Base-by-base conservation (phyloP, 371 early-diverging fungal species). In the Rhizopus sp. region DNA sequence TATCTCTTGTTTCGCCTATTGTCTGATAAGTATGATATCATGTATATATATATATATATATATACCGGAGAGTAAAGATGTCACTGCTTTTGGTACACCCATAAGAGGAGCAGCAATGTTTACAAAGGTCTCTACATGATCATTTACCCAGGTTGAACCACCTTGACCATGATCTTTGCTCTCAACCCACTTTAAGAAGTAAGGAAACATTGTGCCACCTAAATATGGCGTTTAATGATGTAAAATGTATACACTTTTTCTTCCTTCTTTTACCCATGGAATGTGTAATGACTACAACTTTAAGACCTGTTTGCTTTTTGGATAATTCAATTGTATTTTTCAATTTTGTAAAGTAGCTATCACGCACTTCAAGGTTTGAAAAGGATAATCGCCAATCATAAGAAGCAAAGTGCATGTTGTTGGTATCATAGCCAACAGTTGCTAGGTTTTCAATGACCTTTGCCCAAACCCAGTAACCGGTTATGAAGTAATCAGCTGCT, bases 391-490 rank as follows among this genome's bases (percentile, higher is more conserved):
- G 81, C 97, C 98, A 98, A 74, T 98, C 97, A 69, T 94, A 97
- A 0, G 93, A 80, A 0, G 95, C 94, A 46, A 96, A 72, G 39
- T 88, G 80, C 88, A 96, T 91, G 49, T 85, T 91, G 60, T 89
- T 91, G 70, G 75, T 86, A 72, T 96, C 96, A 68, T 95, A 94
- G 29, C 95, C 96, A 45, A 96, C 82, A 0, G 85, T 88, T 0
- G 93, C 93, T 47, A 95, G 59, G 65, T 94, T 95, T 62, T 91
- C 88, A 55, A 92, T 85, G 29, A 86, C 75, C 48, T 88, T 87
- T 49, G 90, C 94, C 96, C 95, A 94, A 15, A 97, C 90, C 97
- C 95, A 96, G 70, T 93, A 91, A 13, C 95, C 95, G 1, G 93
- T 89, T n/a, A 96, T 83, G 53, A 96, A 86, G 62, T 94, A 97